Base-by-base conservation (phyloP, 2,329 filamentous ascomycete genomes). In the Sporothrix sp. region DNA sequence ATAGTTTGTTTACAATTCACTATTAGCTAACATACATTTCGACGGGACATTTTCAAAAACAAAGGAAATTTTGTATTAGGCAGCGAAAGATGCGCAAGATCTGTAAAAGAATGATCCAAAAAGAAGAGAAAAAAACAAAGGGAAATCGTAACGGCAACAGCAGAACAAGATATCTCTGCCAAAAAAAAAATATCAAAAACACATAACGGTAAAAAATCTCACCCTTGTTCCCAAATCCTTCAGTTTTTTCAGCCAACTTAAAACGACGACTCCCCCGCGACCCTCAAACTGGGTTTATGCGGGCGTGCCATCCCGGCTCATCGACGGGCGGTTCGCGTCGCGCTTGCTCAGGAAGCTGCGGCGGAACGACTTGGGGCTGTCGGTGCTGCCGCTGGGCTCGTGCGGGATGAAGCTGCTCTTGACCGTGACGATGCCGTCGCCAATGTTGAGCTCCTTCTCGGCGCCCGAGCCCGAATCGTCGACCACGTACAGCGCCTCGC, bases 401-500 rank as follows among this genome's bases (percentile, higher is more conserved):
- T 63, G 57, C 1, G 72, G 67, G 23, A 71, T 70, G 61, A 95
- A 96, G 49, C 72, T 79, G 63, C 84, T 93, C 70, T 81, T 84
- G 42, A 96, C 65, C 0, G 80, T 72, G 1, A 96, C 83, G 1
- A 69, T 76, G 21, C 88, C 89, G 32, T 70, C 73, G 11, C 91
- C 91, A 23, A 90, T 82, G 30, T 71, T 76, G 48, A 98, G 68
- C 36, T 79, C 73, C 71, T 91, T 93, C 58, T 91, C 84, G 28
- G 75, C 71, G 10, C 78, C 79, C 1, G 73, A 70, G 2, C 79
- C 78, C 2, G 74, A 78, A 63, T 98, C 91, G 57, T 91, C 88
- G n/a, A 98, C 79, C 63, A 94, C 90, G 69, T 95, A 95, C n/a
- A 85, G 65, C 5, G 79, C 79, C 62, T 97, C 90, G 48, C 93